phyloP scores from a whole-genome alignment of 2,329 filamentous ascomycete species.

The Zymoseptoria pseudotritici region DNA sequence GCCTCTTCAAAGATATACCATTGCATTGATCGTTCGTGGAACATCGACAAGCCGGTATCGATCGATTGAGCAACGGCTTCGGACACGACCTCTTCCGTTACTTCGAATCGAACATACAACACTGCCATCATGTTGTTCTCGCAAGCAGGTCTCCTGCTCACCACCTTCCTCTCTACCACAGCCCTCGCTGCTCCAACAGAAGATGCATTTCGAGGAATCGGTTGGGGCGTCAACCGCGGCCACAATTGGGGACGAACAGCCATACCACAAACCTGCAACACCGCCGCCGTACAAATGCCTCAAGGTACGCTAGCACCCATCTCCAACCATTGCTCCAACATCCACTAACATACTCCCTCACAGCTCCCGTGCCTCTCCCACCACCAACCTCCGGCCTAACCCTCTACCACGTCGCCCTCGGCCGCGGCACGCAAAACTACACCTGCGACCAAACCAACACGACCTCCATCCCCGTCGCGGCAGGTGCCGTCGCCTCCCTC shows the following conservation, averaged over 20 bases:
- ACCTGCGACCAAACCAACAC: conserved; percentile 59
- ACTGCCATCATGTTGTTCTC: conserved; percentile 20
- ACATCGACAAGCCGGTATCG: background rate
- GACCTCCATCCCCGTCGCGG: conserved; percentile 53
- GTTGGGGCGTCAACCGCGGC: conserved; percentile 10
- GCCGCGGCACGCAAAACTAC: conserved; percentile 90
- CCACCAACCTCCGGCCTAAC: conserved; percentile 51
- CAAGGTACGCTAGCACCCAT: conserved; percentile 10
- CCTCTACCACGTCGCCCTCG: conserved; percentile 73
- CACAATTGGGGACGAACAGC: conserved; percentile 7
- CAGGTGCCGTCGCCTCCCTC: conserved; percentile 73
- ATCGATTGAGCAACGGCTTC: conserved; percentile 5
- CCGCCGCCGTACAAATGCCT: conserved; percentile 12
- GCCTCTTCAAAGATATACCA: background rate
- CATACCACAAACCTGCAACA: conserved; percentile 7
- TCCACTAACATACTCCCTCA: background rate
- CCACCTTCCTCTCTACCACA: conserved; percentile 9
- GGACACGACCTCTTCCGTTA: background rate
- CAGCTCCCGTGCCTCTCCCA: conserved; percentile 47
- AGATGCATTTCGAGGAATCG: conserved; percentile 9
- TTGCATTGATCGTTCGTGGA: background rate
- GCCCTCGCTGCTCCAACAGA: conserved; percentile 14
- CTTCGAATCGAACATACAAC: conserved; percentile 1
- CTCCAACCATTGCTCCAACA: background rate
- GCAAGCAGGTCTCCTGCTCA: conserved; percentile 15